Base-by-base conservation (phyloP, 2,329 filamentous ascomycete genomes). In the Botrytis porri region DNA sequence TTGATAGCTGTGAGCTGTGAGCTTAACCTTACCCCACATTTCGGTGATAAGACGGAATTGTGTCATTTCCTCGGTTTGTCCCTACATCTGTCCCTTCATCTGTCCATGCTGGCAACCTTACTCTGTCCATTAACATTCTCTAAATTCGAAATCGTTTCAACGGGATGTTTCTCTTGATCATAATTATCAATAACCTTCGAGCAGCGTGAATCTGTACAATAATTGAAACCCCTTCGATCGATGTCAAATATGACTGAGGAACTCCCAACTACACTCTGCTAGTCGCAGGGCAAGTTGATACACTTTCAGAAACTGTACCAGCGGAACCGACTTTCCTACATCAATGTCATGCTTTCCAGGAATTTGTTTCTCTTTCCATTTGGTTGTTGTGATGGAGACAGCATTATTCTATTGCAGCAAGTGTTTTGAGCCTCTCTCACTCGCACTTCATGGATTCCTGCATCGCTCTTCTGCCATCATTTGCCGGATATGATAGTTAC, bases 21-120 rank as follows among this genome's bases (percentile, higher is more conserved):
- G 39, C 54, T 51, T 48, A 25, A 70, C 35, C 43, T 71, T 45
- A 61, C 59, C 64, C 70, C 63, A 72, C 70, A 72, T 72, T 61
- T 69, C 70, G 57, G 54, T n/a, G 29, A 73, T 63, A 70, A 37
- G 57, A n/a, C 61, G 61, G 61, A 29, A 66, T 71, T 65, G 51
- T 62, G 48, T 65, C 69, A 63, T 61, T 35, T 37, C 59, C 59
- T 39, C 59, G 59, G 35, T n/a, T 35, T 35, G 59, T 61, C 32
- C 20, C 32, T 61, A 51, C 48, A 51, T 51, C 51, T 54, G 51
- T 54, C n/a, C 51, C 51, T 54, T 16, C 14, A 54, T 54, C n/a
- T n/a, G n/a, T n/a, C n/a, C n/a, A 3, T 37, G 14, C 7, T 3
- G 25, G 35, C 22, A n/a, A 62, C 35, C 1, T 54, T 54, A 39